Base-by-base conservation (phyloP, 768 basidiomycete genomes). In the Mycena sanguinolenta region DNA sequence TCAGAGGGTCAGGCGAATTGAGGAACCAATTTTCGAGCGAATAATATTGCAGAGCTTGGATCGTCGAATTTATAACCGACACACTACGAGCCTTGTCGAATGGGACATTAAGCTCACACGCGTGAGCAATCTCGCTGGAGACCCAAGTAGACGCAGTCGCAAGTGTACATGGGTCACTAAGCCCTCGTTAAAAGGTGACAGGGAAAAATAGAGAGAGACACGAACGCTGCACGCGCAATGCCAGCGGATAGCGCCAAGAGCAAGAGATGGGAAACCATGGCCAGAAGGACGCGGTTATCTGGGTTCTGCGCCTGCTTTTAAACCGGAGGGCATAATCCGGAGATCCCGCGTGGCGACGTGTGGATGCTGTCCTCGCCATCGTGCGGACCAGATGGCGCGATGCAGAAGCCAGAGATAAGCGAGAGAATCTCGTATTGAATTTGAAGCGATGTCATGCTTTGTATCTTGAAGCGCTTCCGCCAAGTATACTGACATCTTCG, bases 1-100 rank as follows among this genome's bases (percentile, higher is more conserved):
- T 71, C 44, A 65, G 42, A 3, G 73, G 73, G 44, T 72, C 69
- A 21, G 70, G 73, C 0, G 70, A 74, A 27, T 65, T 30, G 5
- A 74, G 28, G 70, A 74, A 74, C 72, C 67, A 73, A 36, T 34
- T 72, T 12, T 69, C 72, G 2, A 69, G 53, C 4, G 63, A 62
- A 38, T 73, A 73, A 25, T 69, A 73, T 32, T 65, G 72, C 2
- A 73, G 55, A 2, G 72, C 23, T 58, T 69, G 69, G 27, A 73
- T 61, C 6, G 49, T 49, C 54, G 72, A 73, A 21, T 69, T 63
- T 14, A 73, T 27, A 2, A 72, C 66, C 17, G 66, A 28, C 52
- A 63, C 17, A n/a, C 71, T 72, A 2, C 71, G 65, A 19, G 71
- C 46, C 50, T 72, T 63, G 57, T 72, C 53, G 52, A 71, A 71